These are phyloP conservation scores for Nephelium lappaceum DNA, from an alignment of 345 rosid species.

Conservation along the genomic window DNA sequence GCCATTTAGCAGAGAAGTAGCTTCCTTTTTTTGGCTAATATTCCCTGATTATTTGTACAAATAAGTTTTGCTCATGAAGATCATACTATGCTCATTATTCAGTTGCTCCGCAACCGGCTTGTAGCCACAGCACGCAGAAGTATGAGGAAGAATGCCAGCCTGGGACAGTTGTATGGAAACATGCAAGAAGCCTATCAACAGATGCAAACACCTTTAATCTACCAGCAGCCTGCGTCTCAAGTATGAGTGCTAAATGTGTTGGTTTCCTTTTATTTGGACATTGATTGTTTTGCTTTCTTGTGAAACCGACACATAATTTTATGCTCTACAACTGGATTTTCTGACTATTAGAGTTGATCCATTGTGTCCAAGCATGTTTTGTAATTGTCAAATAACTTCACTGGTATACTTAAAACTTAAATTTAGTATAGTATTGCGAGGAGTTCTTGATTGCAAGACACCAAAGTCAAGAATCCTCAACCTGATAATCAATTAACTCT, in stretches of 20 bases:
- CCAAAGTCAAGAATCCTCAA: not conserved
- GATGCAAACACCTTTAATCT: slow-evolving; percentile 86
- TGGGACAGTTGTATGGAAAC: slow-evolving; percentile 77
- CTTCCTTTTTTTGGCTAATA: not conserved
- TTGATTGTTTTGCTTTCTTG: not conserved
- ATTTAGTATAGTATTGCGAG: not conserved
- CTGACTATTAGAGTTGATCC: not conserved
- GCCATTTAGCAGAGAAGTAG: not conserved
- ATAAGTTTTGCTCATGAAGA: not conserved
- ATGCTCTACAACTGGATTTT: not conserved
- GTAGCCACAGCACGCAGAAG: slow-evolving; percentile 68
- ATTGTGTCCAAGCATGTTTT: not conserved
- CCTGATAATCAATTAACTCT: not conserved
- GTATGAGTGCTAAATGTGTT: slow-evolving; percentile 14
- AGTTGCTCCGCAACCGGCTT: slow-evolving; percentile 84
- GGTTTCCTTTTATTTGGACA: not conserved
- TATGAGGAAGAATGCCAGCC: slow-evolving; percentile 68
- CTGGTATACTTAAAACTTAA: not conserved
- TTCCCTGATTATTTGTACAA: not conserved
- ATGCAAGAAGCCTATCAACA: slow-evolving; percentile 84
- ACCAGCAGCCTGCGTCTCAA: slow-evolving; percentile 55
- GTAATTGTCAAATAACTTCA: not conserved
- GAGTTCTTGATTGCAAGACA: not conserved
- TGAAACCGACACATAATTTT: not conserved
- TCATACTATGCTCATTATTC: slow-evolving; percentile 21